Percentiles rank a stretch among this genome's conserved stretches.
Conservation (phyloP, 352 stramenopile species). For the Nothophytophthora sp. region DNA sequence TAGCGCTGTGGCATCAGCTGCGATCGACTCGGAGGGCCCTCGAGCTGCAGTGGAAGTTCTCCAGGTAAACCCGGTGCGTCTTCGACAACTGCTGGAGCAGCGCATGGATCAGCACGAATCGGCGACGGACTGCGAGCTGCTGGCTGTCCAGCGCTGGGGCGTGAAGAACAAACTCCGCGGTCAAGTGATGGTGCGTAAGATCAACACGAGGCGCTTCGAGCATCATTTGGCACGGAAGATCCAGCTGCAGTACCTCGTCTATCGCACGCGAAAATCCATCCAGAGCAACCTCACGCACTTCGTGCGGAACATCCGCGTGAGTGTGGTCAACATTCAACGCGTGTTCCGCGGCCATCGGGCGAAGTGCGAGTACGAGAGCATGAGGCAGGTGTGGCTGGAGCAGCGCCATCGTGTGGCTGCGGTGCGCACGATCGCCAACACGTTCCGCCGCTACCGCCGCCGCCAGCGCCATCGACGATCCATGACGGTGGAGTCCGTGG, state of each 20-base stretch:
- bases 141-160: constrained; percentile 19
- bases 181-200: constrained; percentile 45
- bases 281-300: constrained; percentile 38
- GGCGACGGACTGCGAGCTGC: constrained; percentile 33
- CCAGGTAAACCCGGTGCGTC: constrained; percentile 32
- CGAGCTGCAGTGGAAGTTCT: constrained; percentile 5
- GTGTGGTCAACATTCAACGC: constrained; percentile 54
- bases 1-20: not conserved
- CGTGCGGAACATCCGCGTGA: constrained; percentile 22
- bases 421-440: constrained; percentile 36
- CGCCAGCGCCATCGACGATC: constrained; percentile 41
- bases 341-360: constrained; percentile 48
- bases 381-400: constrained; percentile 22
- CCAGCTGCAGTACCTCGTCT: constrained; percentile 49
- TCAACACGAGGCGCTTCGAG: constrained; percentile 37
- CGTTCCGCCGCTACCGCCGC: constrained; percentile 49
- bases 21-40: not conserved
- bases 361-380: constrained; percentile 35
- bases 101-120: constrained; percentile 28
- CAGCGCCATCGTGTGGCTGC: constrained; percentile 23
- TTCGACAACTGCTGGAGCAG: constrained; percentile 39
- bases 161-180: constrained; percentile 50
- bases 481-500: constrained; percentile 62
- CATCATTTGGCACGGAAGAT: constrained; percentile 50
- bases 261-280: constrained; percentile 36